Conservation (phyloP, 768 basidiomycete species). For the Kwoniella sp. region DNA sequence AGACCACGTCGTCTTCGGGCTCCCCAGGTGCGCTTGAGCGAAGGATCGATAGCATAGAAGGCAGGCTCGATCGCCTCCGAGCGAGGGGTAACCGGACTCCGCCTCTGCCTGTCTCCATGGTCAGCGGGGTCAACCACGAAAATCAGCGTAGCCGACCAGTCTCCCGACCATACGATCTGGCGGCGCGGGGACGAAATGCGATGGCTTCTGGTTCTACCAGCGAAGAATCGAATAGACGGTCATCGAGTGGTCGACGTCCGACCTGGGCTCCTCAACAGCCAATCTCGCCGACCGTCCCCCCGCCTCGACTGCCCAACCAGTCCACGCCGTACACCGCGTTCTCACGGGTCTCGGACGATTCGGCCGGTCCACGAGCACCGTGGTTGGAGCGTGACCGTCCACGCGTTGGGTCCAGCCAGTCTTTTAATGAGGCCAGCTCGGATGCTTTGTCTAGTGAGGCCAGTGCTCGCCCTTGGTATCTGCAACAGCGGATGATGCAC, state of each 20-base stretch:
- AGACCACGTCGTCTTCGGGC: background rate
- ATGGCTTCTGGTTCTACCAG: too few relatives aligned
- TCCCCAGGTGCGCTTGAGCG: constrained; percentile 14
- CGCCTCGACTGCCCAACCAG: too few relatives aligned
- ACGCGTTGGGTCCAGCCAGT: too few relatives aligned
- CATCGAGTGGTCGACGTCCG: background rate
- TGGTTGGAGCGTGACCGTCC: too few relatives aligned
- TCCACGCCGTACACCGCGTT: background rate
- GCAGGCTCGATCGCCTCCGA: constrained; percentile 10
- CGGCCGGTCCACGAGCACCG: background rate
- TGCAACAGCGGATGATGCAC: constrained; percentile 4
- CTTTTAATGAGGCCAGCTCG: background rate
- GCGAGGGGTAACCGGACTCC: constrained; percentile 4
- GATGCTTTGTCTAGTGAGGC: too few relatives aligned
- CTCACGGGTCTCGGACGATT: background rate
- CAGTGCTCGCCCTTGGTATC: background rate
- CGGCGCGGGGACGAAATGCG: too few relatives aligned
- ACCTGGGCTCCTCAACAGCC: background rate
- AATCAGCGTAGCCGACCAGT: background rate
- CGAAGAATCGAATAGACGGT: too few relatives aligned
- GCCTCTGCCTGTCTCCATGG: background rate
- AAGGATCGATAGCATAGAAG: constrained; percentile 16
- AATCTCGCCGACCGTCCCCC: constrained; percentile 4
- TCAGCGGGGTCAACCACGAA: background rate
- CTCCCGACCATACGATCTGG: constrained; percentile 6